phyloP scores from a whole-genome alignment of 768 basidiomycete species.

The Mycena rosella region DNA sequence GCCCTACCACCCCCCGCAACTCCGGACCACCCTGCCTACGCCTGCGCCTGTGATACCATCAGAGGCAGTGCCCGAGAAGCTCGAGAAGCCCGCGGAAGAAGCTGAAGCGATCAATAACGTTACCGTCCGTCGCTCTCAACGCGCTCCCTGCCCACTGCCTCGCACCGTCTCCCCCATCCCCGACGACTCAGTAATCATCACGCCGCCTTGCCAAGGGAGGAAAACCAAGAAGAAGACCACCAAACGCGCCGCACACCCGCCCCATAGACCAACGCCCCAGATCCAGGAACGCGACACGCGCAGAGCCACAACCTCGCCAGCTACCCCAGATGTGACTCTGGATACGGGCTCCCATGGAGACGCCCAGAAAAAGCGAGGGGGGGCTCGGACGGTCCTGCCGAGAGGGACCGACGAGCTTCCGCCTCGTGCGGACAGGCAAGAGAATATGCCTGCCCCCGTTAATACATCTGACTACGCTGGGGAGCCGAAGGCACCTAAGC shows the following conservation, averaged over 20 bases:
- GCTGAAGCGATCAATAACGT: too few relatives aligned
- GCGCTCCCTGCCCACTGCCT: background rate
- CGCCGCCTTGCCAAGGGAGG: background rate
- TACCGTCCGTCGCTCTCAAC: background rate
- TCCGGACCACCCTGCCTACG: too few relatives aligned
- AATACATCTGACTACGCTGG: background rate
- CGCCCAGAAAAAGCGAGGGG: slow-evolving; percentile 19
- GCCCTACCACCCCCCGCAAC: too few relatives aligned
- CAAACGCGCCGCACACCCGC: background rate
- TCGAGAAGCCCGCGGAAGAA: too few relatives aligned
- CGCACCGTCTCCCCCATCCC: background rate
- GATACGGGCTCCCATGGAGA: background rate
- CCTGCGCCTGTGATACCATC: too few relatives aligned
- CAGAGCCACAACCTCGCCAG: background rate
- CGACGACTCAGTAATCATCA: background rate
- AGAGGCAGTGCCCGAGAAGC: too few relatives aligned
- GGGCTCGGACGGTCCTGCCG: background rate
- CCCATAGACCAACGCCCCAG: background rate
- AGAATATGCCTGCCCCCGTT: background rate
- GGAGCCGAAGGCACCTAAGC: background rate
- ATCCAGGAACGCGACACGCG: background rate
- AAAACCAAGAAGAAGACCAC: background rate
- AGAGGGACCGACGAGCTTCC: slow-evolving; percentile 5
- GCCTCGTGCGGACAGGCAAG: slow-evolving; percentile 19
- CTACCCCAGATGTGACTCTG: slow-evolving; percentile 8